Conservation (phyloP, 495 filamentous ascomycete species). For the Xylaria telfairii region DNA sequence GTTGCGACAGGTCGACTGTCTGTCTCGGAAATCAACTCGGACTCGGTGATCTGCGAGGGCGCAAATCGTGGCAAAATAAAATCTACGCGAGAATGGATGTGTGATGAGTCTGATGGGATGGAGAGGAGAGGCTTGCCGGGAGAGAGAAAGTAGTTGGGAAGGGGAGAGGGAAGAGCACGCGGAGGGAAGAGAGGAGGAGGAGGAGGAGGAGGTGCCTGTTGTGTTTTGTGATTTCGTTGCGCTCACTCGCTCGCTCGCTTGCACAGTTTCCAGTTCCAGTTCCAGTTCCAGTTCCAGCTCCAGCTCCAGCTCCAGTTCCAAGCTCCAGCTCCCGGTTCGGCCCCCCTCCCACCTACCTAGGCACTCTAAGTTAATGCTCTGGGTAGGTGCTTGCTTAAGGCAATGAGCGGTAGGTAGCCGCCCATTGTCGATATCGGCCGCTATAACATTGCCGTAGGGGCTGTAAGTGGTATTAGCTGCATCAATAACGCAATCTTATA, state of each 20-base stretch:
- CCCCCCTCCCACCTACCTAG: neutral
- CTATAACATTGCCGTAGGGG: neutral
- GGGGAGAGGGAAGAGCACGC: slow-evolving; percentile 4
- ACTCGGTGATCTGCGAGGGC: neutral
- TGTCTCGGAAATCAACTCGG: neutral
- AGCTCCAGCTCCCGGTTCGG: slow-evolving; percentile 5
- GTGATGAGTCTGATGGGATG: neutral
- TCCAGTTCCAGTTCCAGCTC: neutral
- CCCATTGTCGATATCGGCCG: slow-evolving; percentile 7
- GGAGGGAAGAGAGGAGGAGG: slow-evolving; percentile 11
- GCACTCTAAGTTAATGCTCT: too few relatives aligned
- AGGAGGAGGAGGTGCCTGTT: slow-evolving; percentile 17
- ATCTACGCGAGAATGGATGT: neutral
- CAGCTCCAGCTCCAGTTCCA: neutral
- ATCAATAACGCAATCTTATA: slow-evolving; percentile 13
- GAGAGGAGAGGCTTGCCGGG: neutral
- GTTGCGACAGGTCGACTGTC: slow-evolving; percentile 11
- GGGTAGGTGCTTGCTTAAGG: neutral
- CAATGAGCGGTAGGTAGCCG: neutral
- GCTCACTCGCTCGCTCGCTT: neutral
- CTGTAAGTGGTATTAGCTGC: neutral
- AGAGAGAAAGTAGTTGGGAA: slow-evolving; percentile 8
- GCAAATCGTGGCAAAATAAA: neutral
- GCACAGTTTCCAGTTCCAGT: neutral
- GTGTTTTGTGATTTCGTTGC: slow-evolving; percentile 10